Evolutionary conservation across 2,329 filamentous ascomycete species (phyloP).

Genomic region (Rhexocercosporidium sp.): DNA sequence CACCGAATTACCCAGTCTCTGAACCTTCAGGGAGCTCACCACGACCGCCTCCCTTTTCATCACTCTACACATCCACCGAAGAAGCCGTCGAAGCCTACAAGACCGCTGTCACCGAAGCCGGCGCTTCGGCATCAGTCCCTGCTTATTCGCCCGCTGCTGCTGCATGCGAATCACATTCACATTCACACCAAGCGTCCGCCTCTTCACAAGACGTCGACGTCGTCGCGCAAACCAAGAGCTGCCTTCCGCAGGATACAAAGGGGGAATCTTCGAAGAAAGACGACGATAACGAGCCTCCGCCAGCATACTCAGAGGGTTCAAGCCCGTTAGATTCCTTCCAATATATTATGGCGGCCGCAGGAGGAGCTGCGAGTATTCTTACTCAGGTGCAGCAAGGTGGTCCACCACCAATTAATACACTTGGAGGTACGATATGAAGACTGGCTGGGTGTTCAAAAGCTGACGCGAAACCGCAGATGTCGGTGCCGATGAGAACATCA

Average conservation of each 20-base stretch:
- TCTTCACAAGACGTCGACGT: conserved; percentile 50
- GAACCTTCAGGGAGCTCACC: conserved; percentile 57
- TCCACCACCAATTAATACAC: conserved; percentile 81
- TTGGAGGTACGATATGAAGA: conserved; percentile 70
- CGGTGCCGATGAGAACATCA: conserved; percentile 90
- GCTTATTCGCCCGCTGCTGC: conserved; percentile 56
- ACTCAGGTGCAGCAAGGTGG: conserved; percentile 97
- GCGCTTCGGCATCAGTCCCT: conserved; percentile 51
- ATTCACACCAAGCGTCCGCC: conserved; percentile 38
- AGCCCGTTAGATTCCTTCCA: conserved; percentile 92
- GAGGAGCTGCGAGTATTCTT: conserved; percentile 97
- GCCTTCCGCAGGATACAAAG: conserved; percentile 82
- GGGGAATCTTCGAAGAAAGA: conserved; percentile 75
- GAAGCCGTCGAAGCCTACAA: conserved; percentile 46
- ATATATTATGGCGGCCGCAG: conserved; percentile 97
- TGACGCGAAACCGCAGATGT: conserved; percentile 60
- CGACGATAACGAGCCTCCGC: conserved; percentile 89
- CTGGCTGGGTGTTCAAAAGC: conserved; percentile 7
- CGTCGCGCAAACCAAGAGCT: conserved; percentile 80
- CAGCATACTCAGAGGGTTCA: conserved; percentile 92
- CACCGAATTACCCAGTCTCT: conserved; percentile 61
- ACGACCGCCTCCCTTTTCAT: conserved; percentile 64
- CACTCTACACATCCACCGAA: conserved; percentile 56
- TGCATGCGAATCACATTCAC: conserved; percentile 26
- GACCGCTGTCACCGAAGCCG: conserved; percentile 44